Evolutionary conservation across 139 green algal species (phyloP).

Genomic region (Micromonas pusilla): DNA sequence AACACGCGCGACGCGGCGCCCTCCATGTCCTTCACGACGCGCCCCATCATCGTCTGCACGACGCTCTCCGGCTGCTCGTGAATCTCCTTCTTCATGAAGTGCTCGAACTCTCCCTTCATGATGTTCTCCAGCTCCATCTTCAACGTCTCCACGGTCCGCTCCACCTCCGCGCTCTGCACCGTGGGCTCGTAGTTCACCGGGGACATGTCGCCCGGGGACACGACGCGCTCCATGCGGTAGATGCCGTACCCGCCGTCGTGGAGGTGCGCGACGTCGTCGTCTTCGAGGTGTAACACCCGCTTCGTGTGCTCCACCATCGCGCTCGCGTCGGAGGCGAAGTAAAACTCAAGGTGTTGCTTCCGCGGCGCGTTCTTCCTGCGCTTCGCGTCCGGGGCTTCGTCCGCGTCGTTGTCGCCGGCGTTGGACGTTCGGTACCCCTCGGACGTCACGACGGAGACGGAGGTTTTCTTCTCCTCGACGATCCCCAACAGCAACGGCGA

Average conservation of each 20-base stretch:
- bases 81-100: slow-evolving; percentile 92
- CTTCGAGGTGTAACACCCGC: slow-evolving; percentile 85
- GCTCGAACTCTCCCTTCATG: slow-evolving; percentile 93
- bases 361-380: background rate
- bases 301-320: slow-evolving; percentile 98
- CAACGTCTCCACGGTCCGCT: slow-evolving; percentile 74
- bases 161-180: slow-evolving; percentile 38
- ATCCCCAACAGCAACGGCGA: slow-evolving; percentile 88
- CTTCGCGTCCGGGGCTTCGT: background rate
- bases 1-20: slow-evolving; percentile 46
- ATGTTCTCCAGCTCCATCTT: slow-evolving; percentile 92
- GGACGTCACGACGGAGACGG: background rate
- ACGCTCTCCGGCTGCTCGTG: slow-evolving; percentile 91
- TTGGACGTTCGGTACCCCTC: background rate
- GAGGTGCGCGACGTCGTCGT: slow-evolving; percentile 90
- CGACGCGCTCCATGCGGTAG: slow-evolving; percentile 33
- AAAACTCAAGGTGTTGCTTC: slow-evolving; percentile 70
- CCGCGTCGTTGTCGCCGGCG: background rate
- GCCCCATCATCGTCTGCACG: slow-evolving; percentile 46
- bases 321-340: slow-evolving; percentile 85
- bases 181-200: slow-evolving; percentile 8
- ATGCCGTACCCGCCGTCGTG: slow-evolving; percentile 36
- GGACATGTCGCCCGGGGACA: background rate
- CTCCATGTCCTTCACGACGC: slow-evolving; percentile 25
- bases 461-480: slow-evolving; percentile 22